Conservation (phyloP, 768 basidiomycete genomes). For the Goffeauzyma gilvescens region DNA sequence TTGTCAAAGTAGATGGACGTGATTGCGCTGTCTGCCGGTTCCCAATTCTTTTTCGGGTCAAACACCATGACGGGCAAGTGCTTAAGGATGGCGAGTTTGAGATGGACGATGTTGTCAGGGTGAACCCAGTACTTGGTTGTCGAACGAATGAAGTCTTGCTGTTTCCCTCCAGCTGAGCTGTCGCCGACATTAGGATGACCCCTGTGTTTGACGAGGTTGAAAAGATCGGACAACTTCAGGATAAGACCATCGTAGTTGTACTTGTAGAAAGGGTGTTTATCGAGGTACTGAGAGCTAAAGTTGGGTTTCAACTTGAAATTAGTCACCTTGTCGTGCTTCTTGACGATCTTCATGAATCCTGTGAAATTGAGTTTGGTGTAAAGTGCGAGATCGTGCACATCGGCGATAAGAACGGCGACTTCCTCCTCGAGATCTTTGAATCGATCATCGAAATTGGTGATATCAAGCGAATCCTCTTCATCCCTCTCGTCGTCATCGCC, state of each 20-base stretch:
- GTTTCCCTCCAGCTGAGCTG: conserved; percentile 76
- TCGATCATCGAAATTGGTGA: conserved; percentile 51
- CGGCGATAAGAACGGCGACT: conserved; percentile 79
- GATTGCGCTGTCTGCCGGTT: conserved; percentile 70
- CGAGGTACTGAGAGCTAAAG: conserved; percentile 79
- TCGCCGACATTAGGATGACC: conserved; percentile 90
- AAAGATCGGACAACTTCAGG: conserved; percentile 82
- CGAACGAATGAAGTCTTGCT: conserved; percentile 94
- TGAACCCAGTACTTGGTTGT: conserved; percentile 99
- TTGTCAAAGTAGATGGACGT: conserved; percentile 96
- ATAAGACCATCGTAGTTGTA: conserved; percentile 59
- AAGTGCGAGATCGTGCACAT: conserved; percentile 48
- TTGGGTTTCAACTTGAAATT: conserved; percentile 57
- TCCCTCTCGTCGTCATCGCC: conserved; percentile 38
- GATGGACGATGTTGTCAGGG: conserved; percentile 77
- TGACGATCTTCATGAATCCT: conserved; percentile 95
- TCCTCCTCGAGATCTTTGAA: conserved; percentile 82
- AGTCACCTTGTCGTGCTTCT: conserved; percentile 99
- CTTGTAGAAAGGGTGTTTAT: conserved; percentile 87
- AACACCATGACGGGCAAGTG: conserved; percentile 91
- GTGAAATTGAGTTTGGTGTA: conserved; percentile 96
- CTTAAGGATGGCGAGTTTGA: conserved; percentile 80
- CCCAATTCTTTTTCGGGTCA: conserved; percentile 81
- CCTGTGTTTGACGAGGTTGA: conserved; percentile 82
- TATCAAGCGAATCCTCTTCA: no score